Percentiles rank a stretch among this genome's conserved stretches.
Conservation (phyloP, 306 rosid species). For the Acacia melanoxylon region DNA sequence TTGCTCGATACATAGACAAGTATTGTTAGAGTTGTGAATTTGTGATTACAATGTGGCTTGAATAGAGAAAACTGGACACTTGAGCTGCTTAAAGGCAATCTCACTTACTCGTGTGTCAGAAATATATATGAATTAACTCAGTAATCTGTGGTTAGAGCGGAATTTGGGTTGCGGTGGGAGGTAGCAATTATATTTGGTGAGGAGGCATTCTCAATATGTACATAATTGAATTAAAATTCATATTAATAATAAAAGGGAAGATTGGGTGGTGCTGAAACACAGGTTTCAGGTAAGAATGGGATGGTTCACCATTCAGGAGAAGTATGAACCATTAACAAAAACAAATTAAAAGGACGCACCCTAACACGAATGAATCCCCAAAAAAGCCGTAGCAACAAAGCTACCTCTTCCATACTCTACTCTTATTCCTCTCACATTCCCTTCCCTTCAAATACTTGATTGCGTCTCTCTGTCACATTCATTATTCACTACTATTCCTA, state of each 20-base stretch:
- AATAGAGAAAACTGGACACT: background rate
- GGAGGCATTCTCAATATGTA: background rate
- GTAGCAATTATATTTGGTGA: background rate
- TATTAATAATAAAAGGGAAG: background rate
- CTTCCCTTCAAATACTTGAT: background rate
- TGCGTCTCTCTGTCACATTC: background rate
- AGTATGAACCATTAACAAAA: slow-evolving; percentile 34
- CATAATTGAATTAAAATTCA: background rate
- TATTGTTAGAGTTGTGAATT: background rate
- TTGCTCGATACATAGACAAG: too few relatives aligned
- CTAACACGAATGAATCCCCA: background rate
- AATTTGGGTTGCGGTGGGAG: background rate
- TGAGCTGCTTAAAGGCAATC: background rate
- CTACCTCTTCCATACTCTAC: background rate
- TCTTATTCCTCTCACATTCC: slow-evolving; percentile 28
- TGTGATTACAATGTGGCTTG: background rate
- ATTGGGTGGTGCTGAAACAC: slow-evolving; percentile 42
- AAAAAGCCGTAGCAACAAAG: slow-evolving; percentile 36
- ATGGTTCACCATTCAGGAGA: slow-evolving; percentile 35
- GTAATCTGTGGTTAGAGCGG: too few relatives aligned
- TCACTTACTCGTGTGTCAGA: background rate
- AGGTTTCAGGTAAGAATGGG: slow-evolving; percentile 37
- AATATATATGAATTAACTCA: background rate
- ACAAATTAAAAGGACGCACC: slow-evolving; percentile 20
- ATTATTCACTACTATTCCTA: background rate